Evolutionary conservation across 176 grass and related monocot species (phyloP).

Genomic region (Panicum miliaceum): DNA sequence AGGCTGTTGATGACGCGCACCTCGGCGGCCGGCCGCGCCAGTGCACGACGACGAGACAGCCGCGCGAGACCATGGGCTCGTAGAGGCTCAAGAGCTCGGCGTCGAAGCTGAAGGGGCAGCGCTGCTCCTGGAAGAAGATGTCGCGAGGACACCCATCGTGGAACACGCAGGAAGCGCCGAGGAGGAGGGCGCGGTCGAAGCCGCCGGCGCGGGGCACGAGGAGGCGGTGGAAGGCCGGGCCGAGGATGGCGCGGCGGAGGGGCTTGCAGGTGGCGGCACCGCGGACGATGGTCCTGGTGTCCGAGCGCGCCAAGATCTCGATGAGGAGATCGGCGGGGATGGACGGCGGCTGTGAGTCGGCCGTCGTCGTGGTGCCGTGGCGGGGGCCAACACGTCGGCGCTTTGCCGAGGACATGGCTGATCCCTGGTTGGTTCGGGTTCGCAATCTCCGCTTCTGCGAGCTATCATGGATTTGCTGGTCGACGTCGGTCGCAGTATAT

Average conservation of each 20-base stretch:
- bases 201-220: not conserved
- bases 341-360: too few relatives aligned
- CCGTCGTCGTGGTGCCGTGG: not conserved
- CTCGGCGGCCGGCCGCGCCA: not conserved
- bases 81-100: not conserved
- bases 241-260: conserved; percentile 27
- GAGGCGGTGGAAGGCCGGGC: not conserved
- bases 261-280: conserved; percentile 20
- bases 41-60: not conserved
- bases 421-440: too few relatives aligned
- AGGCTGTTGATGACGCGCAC: conserved; percentile 32
- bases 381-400: not conserved
- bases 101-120: not conserved
- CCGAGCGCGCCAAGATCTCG: conserved; percentile 20
- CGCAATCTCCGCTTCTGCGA: too few relatives aligned
- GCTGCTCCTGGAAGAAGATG: not conserved
- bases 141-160: too few relatives aligned
- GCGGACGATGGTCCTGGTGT: conserved; percentile 7
- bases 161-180: conserved; percentile 1
- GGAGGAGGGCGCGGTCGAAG: conserved; percentile 25
- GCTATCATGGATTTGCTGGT: too few relatives aligned
- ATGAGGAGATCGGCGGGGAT: conserved; percentile 4
- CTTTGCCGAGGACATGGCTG: not conserved
- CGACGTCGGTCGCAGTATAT: too few relatives aligned
- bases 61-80: not conserved